Percentiles rank a stretch among this genome's conserved stretches.
These are phyloP conservation scores for Orychophragmus violaceus DNA, from an alignment of 345 rosid genomes.

Conservation along the genomic window DNA sequence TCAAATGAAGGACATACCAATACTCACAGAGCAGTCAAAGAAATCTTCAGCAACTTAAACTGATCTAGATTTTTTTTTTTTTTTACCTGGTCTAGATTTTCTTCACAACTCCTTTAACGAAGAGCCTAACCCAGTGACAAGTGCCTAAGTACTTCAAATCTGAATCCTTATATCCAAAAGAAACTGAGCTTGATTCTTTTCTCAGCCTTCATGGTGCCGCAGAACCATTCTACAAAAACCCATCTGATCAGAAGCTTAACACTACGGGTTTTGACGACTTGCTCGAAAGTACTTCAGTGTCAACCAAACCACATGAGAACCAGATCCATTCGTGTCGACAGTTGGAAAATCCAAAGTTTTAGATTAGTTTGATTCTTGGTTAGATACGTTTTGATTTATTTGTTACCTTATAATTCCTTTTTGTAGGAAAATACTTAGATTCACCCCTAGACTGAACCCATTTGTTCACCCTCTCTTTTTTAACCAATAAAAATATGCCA, in stretches of 20 bases:
- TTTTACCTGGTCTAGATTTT: slow-evolving; percentile 62
- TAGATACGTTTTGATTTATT: slow-evolving; percentile 50
- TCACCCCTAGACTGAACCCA: no score
- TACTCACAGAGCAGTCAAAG: background rate
- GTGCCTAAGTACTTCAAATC: background rate
- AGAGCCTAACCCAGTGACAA: background rate
- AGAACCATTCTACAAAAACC: background rate
- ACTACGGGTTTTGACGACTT: slow-evolving; percentile 39
- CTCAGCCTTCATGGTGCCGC: background rate
- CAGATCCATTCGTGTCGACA: slow-evolving; percentile 26
- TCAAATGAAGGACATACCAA: slow-evolving; percentile 19
- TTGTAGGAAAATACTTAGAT: no score
- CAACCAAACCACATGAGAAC: slow-evolving; percentile 27
- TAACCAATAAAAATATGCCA: no score
- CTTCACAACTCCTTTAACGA: slow-evolving; percentile 54
- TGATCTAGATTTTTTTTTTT: slow-evolving; percentile 67
- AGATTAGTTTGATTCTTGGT: slow-evolving; percentile 85
- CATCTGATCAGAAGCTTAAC: background rate
- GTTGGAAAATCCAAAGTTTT: slow-evolving; percentile 43
- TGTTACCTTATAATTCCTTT: background rate
- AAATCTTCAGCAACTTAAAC: slow-evolving; percentile 45
- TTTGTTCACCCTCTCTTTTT: no score
- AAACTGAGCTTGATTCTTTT: slow-evolving; percentile 24
- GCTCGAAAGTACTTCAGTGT: slow-evolving; percentile 45
- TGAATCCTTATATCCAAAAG: background rate